Percentiles rank a stretch among this genome's conserved stretches.
Conservation (phyloP, 805 yeast genomes). For the Wickerhamiella sorbophila region DNA sequence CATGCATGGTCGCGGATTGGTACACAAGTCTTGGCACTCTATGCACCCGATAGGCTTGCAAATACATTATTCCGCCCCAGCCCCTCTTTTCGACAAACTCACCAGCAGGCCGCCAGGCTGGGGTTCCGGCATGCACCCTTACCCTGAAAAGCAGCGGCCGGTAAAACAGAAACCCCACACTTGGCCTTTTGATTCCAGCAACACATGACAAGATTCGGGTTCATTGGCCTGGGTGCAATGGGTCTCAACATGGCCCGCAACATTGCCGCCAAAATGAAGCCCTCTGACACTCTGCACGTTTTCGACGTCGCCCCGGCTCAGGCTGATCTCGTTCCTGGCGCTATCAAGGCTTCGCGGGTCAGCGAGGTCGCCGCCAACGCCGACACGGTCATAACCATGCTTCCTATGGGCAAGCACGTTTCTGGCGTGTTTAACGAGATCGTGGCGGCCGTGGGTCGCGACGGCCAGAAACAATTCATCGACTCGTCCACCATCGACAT, state of each 20-base stretch:
- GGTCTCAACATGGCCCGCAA: constrained; percentile 41
- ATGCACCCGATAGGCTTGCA: no score
- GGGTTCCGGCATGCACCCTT: no score
- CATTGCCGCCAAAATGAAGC: constrained; percentile 28
- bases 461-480: constrained; percentile 23
- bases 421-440: constrained; percentile 29
- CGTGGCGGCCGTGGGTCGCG: constrained; percentile 20
- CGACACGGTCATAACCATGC: constrained; percentile 35
- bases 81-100: no score
- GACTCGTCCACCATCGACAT: constrained; percentile 42
- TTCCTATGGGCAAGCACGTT: constrained; percentile 41
- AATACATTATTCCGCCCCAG: no score
- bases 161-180: no score
- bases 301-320: constrained; percentile 28
- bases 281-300: constrained; percentile 31
- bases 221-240: constrained; percentile 45
- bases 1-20: no score
- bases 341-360: constrained; percentile 14
- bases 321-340: constrained; percentile 21
- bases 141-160: no score
- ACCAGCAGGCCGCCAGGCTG: no score
- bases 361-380: constrained; percentile 17
- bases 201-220: constrained; percentile 29
- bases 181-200: no score
- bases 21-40: no score